Evolutionary conservation across 129 eudicot genomes (phyloP).

Genomic region (Artemisia tridentata): DNA sequence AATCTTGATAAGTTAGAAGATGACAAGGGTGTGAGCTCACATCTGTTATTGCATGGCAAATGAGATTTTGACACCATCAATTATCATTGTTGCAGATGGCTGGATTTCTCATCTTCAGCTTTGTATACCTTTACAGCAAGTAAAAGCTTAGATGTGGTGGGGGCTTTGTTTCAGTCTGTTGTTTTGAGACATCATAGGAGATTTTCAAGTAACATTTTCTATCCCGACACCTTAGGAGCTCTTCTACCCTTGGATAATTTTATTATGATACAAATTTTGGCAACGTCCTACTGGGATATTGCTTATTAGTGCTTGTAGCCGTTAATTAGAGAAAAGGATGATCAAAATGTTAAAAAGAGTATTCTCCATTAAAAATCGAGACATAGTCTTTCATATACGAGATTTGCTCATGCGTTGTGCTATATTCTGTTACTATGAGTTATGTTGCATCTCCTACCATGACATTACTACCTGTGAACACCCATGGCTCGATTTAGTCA

Average conservation of each 20-base stretch:
- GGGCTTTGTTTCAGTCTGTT: slow-evolving; percentile 2
- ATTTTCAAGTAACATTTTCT: background rate
- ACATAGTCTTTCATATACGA: slow-evolving; percentile 8
- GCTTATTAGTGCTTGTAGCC: slow-evolving; percentile 15
- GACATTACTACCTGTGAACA: background rate
- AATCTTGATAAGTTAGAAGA: background rate
- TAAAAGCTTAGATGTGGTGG: slow-evolving; percentile 21
- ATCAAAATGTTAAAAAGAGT: background rate
- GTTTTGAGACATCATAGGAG: slow-evolving; percentile 6
- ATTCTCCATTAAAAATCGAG: background rate
- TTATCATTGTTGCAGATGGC: slow-evolving; percentile 67
- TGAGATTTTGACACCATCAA: slow-evolving; percentile 7
- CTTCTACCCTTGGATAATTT: slow-evolving; percentile 7
- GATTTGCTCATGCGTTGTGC: background rate
- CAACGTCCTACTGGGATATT: background rate
- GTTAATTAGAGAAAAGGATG: slow-evolving; percentile 7
- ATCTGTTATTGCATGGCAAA: background rate
- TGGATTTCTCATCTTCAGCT: slow-evolving; percentile 68
- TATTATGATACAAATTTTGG: slow-evolving; percentile 18
- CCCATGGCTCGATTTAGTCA: too few relatives aligned
- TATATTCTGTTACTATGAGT: background rate
- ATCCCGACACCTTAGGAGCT: slow-evolving; percentile 13
- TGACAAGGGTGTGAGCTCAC: background rate
- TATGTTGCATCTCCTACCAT: background rate
- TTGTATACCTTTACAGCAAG: slow-evolving; percentile 68